Conservation (phyloP, 441 rosid species). For the Hypseocharis bilobata region DNA sequence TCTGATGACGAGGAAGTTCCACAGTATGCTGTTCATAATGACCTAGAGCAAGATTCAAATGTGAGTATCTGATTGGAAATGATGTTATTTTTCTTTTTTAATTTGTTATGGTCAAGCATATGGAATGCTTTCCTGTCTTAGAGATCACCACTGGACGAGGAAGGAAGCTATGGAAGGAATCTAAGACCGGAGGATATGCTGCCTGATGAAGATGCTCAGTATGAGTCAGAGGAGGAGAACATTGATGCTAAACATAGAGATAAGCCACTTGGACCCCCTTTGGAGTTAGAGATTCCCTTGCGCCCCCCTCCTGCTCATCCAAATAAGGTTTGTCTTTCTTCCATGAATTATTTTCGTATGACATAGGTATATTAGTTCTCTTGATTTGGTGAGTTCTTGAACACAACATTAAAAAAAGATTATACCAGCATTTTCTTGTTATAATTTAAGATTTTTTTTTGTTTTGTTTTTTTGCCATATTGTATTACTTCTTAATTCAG, state of each 20-base stretch:
- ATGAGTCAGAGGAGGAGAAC: constrained; percentile 77
- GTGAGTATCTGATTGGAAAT: constrained; percentile 34
- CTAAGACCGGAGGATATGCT: constrained; percentile 61
- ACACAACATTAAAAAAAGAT: background rate
- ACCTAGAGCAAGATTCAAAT: constrained; percentile 50
- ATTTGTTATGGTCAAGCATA: background rate
- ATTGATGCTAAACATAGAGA: constrained; percentile 61
- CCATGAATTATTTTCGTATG: background rate
- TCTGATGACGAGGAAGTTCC: constrained; percentile 86
- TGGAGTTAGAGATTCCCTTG: constrained; percentile 79
- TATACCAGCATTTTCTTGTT: background rate
- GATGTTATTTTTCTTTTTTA: background rate
- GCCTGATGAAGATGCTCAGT: constrained; percentile 67
- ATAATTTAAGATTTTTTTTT: too few relatives aligned
- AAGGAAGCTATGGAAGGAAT: constrained; percentile 59
- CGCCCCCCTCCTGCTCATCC: constrained; percentile 72
- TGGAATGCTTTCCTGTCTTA: constrained; percentile 22
- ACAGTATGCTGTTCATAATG: constrained; percentile 53
- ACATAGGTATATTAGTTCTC: background rate
- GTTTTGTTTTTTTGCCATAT: too few relatives aligned
- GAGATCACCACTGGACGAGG: constrained; percentile 78
- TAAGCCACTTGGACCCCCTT: constrained; percentile 83
- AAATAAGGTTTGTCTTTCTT: constrained; percentile 41
- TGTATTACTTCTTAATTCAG: background rate
- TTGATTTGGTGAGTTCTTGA: background rate